Conservation (phyloP, 2,329 filamentous ascomycete species). For the Cercospora sesami region DNA sequence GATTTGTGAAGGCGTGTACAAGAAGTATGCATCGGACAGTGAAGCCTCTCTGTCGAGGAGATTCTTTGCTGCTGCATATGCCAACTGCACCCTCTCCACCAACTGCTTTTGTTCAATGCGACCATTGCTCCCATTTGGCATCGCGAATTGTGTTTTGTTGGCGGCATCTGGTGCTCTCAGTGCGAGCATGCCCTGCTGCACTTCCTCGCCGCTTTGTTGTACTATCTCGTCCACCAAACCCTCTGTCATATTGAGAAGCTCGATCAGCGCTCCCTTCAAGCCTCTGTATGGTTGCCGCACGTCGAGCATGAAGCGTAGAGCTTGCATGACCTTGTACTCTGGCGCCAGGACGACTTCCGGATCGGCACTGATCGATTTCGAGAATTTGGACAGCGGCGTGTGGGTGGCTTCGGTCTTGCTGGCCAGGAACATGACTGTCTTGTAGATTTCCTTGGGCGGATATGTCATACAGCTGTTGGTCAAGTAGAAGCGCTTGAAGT, state of each 20-base stretch:
- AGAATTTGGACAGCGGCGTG: slow-evolving; percentile 64
- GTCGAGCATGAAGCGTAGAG: slow-evolving; percentile 88
- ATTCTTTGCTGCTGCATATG: slow-evolving; percentile 71
- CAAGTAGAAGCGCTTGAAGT: slow-evolving; percentile 91
- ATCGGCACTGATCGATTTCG: slow-evolving; percentile 56
- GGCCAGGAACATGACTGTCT: slow-evolving; percentile 87
- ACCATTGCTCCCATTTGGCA: slow-evolving; percentile 9
- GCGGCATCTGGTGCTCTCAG: slow-evolving; percentile 20
- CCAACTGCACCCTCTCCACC: slow-evolving; percentile 55
- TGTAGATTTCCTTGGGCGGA: slow-evolving; percentile 82
- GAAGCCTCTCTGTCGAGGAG: slow-evolving; percentile 72
- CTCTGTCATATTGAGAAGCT: slow-evolving; percentile 68
- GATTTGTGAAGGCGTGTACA: slow-evolving; percentile 92
- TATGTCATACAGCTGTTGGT: slow-evolving; percentile 97
- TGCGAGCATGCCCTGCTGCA: slow-evolving; percentile 28
- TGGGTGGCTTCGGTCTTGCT: slow-evolving; percentile 89
- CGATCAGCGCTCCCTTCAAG: slow-evolving; percentile 81
- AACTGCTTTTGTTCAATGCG: slow-evolving; percentile 29
- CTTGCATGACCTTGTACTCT: slow-evolving; percentile 90
- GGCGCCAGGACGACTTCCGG: slow-evolving; percentile 82
- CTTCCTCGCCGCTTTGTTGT: slow-evolving; percentile 23
- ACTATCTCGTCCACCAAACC: slow-evolving; percentile 52
- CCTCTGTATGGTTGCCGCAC: slow-evolving; percentile 87
- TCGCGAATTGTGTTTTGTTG: slow-evolving; percentile 26
- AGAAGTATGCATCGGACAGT: slow-evolving; percentile 93